A percentile compares a stretch with the other conserved stretches of the same genome.
Conservation (phyloP, 768 basidiomycete genomes). For the Podaxis mareebaensis region DNA sequence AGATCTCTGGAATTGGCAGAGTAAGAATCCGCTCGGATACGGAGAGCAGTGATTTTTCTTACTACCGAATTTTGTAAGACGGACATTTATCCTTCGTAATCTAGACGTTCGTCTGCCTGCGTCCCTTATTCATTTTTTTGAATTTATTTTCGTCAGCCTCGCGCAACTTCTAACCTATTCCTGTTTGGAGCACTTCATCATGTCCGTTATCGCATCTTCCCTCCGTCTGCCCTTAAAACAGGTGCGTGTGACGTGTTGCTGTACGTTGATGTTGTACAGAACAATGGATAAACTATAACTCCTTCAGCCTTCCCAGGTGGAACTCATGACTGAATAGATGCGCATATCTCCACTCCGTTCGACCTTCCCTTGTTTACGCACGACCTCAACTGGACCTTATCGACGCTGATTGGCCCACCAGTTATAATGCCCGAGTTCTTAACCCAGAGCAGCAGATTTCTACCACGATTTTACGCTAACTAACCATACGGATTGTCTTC, state of each 20-base stretch:
- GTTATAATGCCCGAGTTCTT: not conserved
- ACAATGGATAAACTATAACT: not conserved
- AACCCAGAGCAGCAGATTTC: not conserved
- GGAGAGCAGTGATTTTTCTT: constrained; percentile 28
- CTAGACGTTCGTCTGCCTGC: not conserved
- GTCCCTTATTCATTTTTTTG: not conserved
- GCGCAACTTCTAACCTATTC: not conserved
- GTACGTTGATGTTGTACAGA: not conserved
- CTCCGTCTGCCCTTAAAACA: not conserved
- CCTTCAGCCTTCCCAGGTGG: not conserved
- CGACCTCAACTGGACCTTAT: not conserved
- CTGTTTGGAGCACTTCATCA: not conserved
- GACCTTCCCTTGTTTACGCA: not conserved
- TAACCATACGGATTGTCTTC: not conserved
- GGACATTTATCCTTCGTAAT: not conserved
- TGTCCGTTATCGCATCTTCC: not conserved
- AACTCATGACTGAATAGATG: not conserved
- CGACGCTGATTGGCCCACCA: not conserved
- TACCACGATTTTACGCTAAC: not conserved
- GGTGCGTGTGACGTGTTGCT: not conserved
- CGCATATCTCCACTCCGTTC: not conserved
- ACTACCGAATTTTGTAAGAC: not conserved
- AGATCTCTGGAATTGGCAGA: constrained; percentile 99
- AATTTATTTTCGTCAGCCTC: not conserved
- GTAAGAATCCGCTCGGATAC: constrained; percentile 85